Base-by-base conservation (phyloP, 257 asterid genomes). In the Capsicum chinense region DNA sequence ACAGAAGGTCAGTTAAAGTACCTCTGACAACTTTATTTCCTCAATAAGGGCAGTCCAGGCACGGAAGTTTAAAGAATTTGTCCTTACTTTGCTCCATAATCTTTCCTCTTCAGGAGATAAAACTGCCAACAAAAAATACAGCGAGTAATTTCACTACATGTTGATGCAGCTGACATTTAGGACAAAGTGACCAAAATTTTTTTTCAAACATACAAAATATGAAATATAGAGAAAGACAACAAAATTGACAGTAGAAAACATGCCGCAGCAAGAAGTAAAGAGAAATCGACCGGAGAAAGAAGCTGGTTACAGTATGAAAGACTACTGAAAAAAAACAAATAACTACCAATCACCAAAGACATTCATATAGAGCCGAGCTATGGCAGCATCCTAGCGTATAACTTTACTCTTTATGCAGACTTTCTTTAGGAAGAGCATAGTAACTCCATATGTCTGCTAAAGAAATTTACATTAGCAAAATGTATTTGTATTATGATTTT, bases 61-160 rank as follows among this genome's bases (percentile, higher is more conserved):
- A 26, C 33, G 2, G 33, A 26, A 26, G 33, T 26, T 26, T 26
- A 26, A 26, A 26, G 33, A 26, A 26, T 26, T 26, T 26, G 33
- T 26, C 33, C 33, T 26, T 26, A 26, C 33, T 26, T 26, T 26
- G 33, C 33, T 26, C 33, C 33, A 26, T 26, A 26, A 26, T 26
- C 33, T 26, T 26, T 26, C 33, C 33, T 26, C 33, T 26, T 97
- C 99, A 14, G 92, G 91, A 84, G 94, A 92, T 81, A 95, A 89
- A 47, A 90, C 99, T 95, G 93, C 63, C 48, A 89, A 50, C 48
- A 81, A 85, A 84, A 58, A 74, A 82, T 42, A 54, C 19, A 64
- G 80, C 21, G n/a, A 56, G 78, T 70, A 44, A 48, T 14, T 17
- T 13, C n/a, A 57, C 39, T 52, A 79, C 16, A 56, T 19, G 9